These are phyloP conservation scores for Pisolithus marmoratus DNA, from an alignment of 768 basidiomycete species.

Conservation along the genomic window DNA sequence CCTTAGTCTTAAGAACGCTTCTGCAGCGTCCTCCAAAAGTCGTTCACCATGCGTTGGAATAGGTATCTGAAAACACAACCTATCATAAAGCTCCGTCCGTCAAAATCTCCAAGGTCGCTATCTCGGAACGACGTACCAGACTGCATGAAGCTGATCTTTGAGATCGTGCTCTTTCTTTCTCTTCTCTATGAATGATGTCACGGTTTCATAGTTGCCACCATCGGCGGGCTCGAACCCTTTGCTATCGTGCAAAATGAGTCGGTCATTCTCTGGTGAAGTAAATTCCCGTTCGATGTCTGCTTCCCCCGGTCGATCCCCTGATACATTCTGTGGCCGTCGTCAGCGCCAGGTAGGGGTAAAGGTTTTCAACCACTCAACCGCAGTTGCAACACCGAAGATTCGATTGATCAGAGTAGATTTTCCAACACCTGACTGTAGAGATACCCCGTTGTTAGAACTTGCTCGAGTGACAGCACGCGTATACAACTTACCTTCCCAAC, in stretches of 20 bases:
- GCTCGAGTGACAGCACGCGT: neutral
- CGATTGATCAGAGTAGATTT: slow-evolving; percentile 4
- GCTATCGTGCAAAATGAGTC: slow-evolving; percentile 12
- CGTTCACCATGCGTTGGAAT: neutral
- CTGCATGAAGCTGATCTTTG: slow-evolving; percentile 8
- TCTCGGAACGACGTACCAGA: slow-evolving; percentile 6
- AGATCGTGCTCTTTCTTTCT: neutral
- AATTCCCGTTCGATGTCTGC: slow-evolving; percentile 8
- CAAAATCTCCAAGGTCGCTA: neutral
- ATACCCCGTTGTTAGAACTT: neutral
- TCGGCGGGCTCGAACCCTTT: slow-evolving; percentile 12
- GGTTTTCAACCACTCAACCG: neutral
- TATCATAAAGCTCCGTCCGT: neutral
- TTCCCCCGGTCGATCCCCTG: neutral
- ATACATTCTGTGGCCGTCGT: neutral
- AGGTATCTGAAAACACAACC: slow-evolving; percentile 2
- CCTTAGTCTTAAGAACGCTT: neutral
- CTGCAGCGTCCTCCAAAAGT: slow-evolving; percentile 1
- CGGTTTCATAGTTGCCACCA: slow-evolving; percentile 1
- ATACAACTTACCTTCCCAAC: neutral
- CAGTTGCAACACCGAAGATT: neutral
- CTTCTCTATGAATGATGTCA: slow-evolving; percentile 6
- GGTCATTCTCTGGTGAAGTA: slow-evolving; percentile 4
- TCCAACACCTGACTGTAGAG: slow-evolving; percentile 3
- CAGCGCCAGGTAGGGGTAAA: neutral